Percentiles rank a stretch among this genome's conserved stretches.
These are phyloP conservation scores for Malus hybrid DNA, from an alignment of 331 rosid species.

Conservation along the genomic window DNA sequence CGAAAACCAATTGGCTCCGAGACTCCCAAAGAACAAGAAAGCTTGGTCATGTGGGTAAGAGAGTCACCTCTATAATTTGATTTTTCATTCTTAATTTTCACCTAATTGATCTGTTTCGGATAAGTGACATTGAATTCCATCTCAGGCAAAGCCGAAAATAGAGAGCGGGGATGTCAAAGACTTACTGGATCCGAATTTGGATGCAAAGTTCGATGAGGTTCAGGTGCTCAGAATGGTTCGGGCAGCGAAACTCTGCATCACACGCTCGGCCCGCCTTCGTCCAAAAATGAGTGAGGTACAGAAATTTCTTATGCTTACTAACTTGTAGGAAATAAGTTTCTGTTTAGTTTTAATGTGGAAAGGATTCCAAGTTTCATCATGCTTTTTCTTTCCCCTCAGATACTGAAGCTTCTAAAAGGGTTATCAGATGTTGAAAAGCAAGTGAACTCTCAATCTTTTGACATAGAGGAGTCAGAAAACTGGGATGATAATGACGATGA, in stretches of 20 bases:
- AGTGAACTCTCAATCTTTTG: constrained; percentile 1
- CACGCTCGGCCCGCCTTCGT: constrained; percentile 73
- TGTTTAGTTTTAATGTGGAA: not conserved
- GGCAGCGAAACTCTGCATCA: constrained; percentile 70
- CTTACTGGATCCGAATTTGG: constrained; percentile 63
- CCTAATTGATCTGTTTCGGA: not conserved
- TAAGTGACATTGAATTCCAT: not conserved
- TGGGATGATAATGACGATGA: constrained; percentile 70
- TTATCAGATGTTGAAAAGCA: constrained; percentile 26
- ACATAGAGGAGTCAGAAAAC: constrained; percentile 27
- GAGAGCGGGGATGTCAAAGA: constrained; percentile 49
- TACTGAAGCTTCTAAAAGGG: constrained; percentile 64
- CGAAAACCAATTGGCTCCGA: constrained; percentile 58
- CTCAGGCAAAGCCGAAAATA: constrained; percentile 70
- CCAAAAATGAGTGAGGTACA: constrained; percentile 69
- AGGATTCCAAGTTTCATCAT: not conserved
- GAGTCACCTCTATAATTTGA: not conserved
- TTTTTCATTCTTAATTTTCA: no score
- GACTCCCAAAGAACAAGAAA: constrained; percentile 53
- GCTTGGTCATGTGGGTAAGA: constrained; percentile 89
- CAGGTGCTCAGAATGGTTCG: constrained; percentile 67
- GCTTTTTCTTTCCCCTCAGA: constrained; percentile 25
- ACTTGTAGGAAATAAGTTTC: not conserved
- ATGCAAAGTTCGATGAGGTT: constrained; percentile 44
- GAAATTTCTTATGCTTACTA: not conserved